Conservation (phyloP, 345 rosid genomes). For the Murraya koenigii region DNA sequence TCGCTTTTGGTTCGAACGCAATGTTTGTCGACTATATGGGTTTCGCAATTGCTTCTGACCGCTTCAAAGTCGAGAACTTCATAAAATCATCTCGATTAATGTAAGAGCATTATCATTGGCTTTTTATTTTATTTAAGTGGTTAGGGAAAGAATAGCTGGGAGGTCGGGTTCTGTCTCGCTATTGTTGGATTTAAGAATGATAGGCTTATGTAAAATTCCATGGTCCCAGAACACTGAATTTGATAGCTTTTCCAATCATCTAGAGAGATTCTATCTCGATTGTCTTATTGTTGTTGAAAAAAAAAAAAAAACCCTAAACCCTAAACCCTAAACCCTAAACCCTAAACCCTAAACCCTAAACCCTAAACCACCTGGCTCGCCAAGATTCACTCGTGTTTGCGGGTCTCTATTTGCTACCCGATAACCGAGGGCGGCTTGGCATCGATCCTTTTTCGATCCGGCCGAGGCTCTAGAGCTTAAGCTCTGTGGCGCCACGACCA, state of each 20-base stretch:
- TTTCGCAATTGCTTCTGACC: slow-evolving; percentile 16
- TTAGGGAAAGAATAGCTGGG: neutral
- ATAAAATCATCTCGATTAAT: neutral
- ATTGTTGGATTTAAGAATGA: slow-evolving; percentile 6
- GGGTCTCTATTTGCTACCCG: no score
- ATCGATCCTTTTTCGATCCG: no score
- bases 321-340: no score
- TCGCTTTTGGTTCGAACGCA: neutral
- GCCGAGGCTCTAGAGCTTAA: no score
- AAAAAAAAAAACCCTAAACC: no score
- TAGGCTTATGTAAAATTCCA: neutral
- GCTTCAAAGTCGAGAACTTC: slow-evolving; percentile 9
- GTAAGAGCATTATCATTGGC: neutral
- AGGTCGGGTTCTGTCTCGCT: neutral
- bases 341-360: no score
- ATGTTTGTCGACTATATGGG: neutral
- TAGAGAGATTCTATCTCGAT: neutral
- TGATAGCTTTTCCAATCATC: neutral
- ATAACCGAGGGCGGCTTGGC: no score
- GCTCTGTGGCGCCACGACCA: no score
- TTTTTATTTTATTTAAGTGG: neutral
- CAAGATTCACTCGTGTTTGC: no score
- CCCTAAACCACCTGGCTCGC: no score
- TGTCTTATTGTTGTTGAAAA: neutral
- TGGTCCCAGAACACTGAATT: neutral